Evolutionary conservation across 2,329 filamentous ascomycete species (phyloP).

Genomic region (Fusarium anthophilum): DNA sequence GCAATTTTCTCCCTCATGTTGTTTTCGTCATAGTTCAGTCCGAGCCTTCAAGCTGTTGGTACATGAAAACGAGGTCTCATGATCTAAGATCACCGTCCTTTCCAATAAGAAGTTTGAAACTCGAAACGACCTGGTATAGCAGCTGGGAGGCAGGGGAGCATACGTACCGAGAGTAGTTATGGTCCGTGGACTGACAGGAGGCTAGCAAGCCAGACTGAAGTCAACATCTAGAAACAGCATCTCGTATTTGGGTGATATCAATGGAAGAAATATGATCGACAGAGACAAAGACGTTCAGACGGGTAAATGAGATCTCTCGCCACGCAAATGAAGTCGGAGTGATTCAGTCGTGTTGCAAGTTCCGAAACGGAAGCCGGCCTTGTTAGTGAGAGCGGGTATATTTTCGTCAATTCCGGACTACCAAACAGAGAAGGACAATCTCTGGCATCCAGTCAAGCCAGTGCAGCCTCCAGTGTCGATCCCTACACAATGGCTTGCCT

Average conservation of each 20-base stretch:
- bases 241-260: conserved; percentile 10
- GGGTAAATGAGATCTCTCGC: background rate
- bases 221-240: conserved; percentile 18
- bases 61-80: conserved; percentile 14
- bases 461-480: conserved; percentile 36
- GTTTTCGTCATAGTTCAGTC: background rate
- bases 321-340: background rate
- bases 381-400: background rate
- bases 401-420: background rate
- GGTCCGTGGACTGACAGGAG: background rate
- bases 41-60: background rate
- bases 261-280: conserved; percentile 1
- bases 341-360: background rate
- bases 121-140: conserved; percentile 19
- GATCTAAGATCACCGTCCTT: conserved; percentile 2
- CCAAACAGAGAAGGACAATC: conserved; percentile 3
- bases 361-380: conserved; percentile 3
- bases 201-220: background rate
- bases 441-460: conserved; percentile 3
- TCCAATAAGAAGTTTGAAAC: conserved; percentile 16
- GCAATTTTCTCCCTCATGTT: background rate
- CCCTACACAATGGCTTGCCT: conserved; percentile 34
- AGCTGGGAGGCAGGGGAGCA: conserved; percentile 16
- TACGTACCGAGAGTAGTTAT: background rate
- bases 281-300: background rate